Percentiles rank a stretch among this genome's conserved stretches.
These are phyloP conservation scores for Ceratobasidium theobromae DNA, from an alignment of 1,284 basidiomycete species.

Conservation along the genomic window DNA sequence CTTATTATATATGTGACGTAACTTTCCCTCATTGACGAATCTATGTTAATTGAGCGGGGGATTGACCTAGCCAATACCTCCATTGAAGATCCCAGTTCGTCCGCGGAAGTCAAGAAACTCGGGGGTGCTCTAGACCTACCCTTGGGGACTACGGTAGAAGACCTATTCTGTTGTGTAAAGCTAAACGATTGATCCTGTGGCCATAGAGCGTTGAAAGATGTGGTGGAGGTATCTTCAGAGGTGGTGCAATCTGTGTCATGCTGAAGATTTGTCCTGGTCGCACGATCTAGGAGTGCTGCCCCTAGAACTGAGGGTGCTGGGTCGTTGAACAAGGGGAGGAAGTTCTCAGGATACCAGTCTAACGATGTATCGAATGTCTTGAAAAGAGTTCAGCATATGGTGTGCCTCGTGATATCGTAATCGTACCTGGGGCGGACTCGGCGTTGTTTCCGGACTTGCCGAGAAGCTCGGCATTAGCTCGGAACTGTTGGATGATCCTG, in stretches of 20 bases:
- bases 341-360: not conserved
- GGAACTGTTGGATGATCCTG: too few relatives aligned
- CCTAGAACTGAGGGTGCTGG: not conserved
- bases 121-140: not conserved
- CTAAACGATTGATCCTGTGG: conserved; percentile 10
- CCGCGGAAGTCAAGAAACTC: not conserved
- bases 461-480: too few relatives aligned
- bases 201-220: conserved; percentile 1
- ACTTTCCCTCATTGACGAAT: not conserved
- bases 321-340: not conserved
- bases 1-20: not conserved
- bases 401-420: not conserved
- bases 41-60: not conserved
- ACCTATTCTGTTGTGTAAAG: not conserved
- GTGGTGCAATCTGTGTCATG: not conserved
- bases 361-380: not conserved
- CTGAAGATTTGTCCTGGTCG: not conserved
- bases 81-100: not conserved
- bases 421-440: too few relatives aligned
- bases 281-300: not conserved
- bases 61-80: not conserved
- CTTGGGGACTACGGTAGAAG: not conserved
- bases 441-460: too few relatives aligned
- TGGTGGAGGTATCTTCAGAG: not conserved
- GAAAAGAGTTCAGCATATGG: not conserved